phyloP scores from a whole-genome alignment of 176 grass and related monocot genomes.

The Puya raimondii region DNA sequence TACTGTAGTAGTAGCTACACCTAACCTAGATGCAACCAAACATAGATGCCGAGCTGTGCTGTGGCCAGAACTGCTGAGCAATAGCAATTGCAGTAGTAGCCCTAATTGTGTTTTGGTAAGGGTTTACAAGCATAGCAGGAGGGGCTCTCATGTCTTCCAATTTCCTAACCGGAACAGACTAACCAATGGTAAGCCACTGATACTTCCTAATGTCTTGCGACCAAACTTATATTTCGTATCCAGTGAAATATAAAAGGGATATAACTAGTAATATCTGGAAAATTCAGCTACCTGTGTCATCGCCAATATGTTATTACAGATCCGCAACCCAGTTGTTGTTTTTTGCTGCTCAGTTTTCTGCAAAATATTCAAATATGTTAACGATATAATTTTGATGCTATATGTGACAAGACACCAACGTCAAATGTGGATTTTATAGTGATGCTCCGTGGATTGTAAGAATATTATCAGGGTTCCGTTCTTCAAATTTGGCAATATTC shows the following conservation, averaged over 20 bases:
- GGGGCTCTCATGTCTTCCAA: background rate
- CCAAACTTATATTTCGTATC: background rate
- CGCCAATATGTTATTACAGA: constrained; percentile 93
- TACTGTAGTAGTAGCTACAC: background rate
- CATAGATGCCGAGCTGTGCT: too few species aligned
- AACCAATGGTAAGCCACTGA: constrained; percentile 4
- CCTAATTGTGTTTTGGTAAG: background rate
- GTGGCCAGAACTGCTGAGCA: too few species aligned
- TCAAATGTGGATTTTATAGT: too few species aligned
- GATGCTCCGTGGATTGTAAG: too few species aligned
- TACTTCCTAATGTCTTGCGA: background rate
- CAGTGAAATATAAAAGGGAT: background rate
- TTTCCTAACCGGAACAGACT: constrained; percentile 9
- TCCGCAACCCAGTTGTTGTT: constrained; percentile 49
- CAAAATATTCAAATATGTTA: constrained; percentile 9
- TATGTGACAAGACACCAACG: too few species aligned
- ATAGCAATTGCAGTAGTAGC: too few species aligned
- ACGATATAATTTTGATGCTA: background rate
- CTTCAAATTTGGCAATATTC: background rate
- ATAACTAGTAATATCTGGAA: constrained; percentile 1
- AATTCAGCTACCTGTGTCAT: constrained; percentile 60
- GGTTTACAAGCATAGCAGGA: background rate
- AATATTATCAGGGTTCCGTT: too few species aligned
- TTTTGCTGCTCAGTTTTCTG: constrained; percentile 84
- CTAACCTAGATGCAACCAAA: background rate